phyloP scores from a whole-genome alignment of 1,139 yeast genomes.

The Spathaspora jeffriesii region DNA sequence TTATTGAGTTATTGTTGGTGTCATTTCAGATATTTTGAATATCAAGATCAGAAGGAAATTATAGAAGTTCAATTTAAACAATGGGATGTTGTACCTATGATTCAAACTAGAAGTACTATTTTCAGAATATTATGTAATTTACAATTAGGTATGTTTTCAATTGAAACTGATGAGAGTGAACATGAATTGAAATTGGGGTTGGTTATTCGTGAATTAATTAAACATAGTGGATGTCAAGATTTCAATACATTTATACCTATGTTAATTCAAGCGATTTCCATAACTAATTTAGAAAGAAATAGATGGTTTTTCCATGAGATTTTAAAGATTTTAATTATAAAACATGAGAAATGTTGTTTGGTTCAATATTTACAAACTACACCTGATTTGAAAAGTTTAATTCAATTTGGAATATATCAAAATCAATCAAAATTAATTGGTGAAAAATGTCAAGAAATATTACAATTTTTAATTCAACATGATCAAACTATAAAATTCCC shows the following conservation, averaged over 20 bases:
- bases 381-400: slow-evolving; percentile 23
- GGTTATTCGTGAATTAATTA: slow-evolving; percentile 23
- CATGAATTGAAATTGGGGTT: slow-evolving; percentile 25
- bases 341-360: slow-evolving; percentile 39
- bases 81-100: slow-evolving; percentile 25
- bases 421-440: slow-evolving; percentile 19
- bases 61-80: slow-evolving; percentile 14
- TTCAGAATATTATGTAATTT: slow-evolving; percentile 35
- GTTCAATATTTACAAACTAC: slow-evolving; percentile 25
- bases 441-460: slow-evolving; percentile 23
- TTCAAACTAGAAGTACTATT: slow-evolving; percentile 27
- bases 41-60: slow-evolving; percentile 3
- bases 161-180: slow-evolving; percentile 11
- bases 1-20: slow-evolving; percentile 36
- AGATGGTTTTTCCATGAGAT: slow-evolving; percentile 28
- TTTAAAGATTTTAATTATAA: slow-evolving; percentile 21
- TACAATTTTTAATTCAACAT: slow-evolving; percentile 14
- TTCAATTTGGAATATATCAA: slow-evolving; percentile 35
- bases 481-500: slow-evolving; percentile 15
- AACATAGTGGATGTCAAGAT: slow-evolving; percentile 27
- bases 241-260: slow-evolving; percentile 32
- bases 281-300: slow-evolving; percentile 16
- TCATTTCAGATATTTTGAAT: slow-evolving; percentile 28
- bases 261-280: slow-evolving; percentile 34
- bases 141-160: slow-evolving; percentile 27